Evolutionary conservation across 2,329 filamentous ascomycete genomes (phyloP).

Genomic region (Cladosporium colombiae): DNA sequence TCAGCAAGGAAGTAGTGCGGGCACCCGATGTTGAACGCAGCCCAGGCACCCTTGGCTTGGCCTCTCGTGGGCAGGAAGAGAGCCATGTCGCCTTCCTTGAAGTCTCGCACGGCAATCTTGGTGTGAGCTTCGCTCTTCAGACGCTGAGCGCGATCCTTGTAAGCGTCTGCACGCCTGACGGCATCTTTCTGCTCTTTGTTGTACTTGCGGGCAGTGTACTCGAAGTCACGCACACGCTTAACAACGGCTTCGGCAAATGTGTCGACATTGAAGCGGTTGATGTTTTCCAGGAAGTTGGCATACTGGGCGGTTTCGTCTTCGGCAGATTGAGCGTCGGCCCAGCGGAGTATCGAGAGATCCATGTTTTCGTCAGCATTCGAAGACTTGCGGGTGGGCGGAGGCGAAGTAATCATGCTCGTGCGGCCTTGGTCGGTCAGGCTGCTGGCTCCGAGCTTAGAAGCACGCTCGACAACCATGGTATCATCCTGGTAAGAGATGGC

Average conservation of each 20-base stretch:
- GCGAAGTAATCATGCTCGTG: constrained; percentile 58
- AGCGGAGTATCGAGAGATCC: constrained; percentile 75
- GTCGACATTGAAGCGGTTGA: constrained; percentile 81
- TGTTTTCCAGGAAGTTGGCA: constrained; percentile 68
- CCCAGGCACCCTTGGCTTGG: constrained; percentile 92
- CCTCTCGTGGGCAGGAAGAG: constrained; percentile 93
- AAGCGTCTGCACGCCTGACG: constrained; percentile 46
- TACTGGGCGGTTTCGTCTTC: constrained; percentile 73
- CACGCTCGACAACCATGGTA: constrained; percentile 73
- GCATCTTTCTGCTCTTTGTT: constrained; percentile 77
- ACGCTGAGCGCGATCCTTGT: constrained; percentile 81
- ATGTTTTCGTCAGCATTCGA: constrained; percentile 42
- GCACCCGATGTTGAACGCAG: constrained; percentile 95
- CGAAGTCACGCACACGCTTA: constrained; percentile 88
- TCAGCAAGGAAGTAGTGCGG: constrained; percentile 97
- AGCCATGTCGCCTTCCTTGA: constrained; percentile 94
- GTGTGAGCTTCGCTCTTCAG: constrained; percentile 85
- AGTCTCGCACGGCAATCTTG: constrained; percentile 93
- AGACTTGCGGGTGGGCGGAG: constrained; percentile 57
- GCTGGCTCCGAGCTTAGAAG: constrained; percentile 57
- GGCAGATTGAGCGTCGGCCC: constrained; percentile 70
- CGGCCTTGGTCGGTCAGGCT: constrained; percentile 49
- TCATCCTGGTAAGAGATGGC: constrained; percentile 70
- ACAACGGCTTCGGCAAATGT: constrained; percentile 81
- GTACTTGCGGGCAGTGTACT: constrained; percentile 89